Percentiles rank a stretch among this genome's conserved stretches.
Conservation (phyloP, 257 asterid species). For the Craterostigma plantagineum region DNA sequence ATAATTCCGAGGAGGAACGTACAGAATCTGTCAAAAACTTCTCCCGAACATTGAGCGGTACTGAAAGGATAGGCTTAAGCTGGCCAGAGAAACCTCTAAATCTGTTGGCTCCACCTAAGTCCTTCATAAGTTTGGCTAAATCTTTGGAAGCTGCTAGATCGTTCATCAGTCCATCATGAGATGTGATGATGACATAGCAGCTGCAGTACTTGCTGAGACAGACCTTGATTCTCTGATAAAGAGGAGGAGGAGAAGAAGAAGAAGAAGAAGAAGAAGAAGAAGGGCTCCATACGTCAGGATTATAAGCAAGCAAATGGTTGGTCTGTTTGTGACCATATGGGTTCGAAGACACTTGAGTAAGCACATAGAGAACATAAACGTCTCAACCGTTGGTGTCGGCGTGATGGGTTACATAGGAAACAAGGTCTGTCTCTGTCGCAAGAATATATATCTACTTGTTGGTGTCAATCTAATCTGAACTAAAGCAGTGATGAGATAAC, state of each 20-base stretch:
- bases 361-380: conserved; percentile 66
- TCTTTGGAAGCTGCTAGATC: conserved; percentile 33
- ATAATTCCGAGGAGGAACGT: conserved; percentile 14
- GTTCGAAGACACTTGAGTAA: conserved; percentile 73
- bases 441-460: neutral
- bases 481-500: neutral
- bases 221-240: conserved; percentile 61
- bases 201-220: conserved; percentile 33
- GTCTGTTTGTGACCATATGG: conserved; percentile 75
- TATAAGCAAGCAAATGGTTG: conserved; percentile 96
- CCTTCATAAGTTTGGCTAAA: conserved; percentile 28
- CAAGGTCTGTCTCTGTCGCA: conserved; percentile 48
- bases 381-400: conserved; percentile 90
- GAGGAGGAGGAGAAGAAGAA: too few species aligned
- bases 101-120: conserved; percentile 38
- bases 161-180: conserved; percentile 43
- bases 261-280: too few species aligned
- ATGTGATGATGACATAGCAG: conserved; percentile 22
- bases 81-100: conserved; percentile 89
- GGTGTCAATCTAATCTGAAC: neutral
- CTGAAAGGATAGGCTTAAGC: conserved; percentile 65
- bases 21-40: conserved; percentile 20
- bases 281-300: conserved; percentile 67
- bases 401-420: conserved; percentile 95
- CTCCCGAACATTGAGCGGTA: conserved; percentile 37